Conservation (phyloP, 2,329 filamentous ascomycete species). For the Trichoderma sp. region DNA sequence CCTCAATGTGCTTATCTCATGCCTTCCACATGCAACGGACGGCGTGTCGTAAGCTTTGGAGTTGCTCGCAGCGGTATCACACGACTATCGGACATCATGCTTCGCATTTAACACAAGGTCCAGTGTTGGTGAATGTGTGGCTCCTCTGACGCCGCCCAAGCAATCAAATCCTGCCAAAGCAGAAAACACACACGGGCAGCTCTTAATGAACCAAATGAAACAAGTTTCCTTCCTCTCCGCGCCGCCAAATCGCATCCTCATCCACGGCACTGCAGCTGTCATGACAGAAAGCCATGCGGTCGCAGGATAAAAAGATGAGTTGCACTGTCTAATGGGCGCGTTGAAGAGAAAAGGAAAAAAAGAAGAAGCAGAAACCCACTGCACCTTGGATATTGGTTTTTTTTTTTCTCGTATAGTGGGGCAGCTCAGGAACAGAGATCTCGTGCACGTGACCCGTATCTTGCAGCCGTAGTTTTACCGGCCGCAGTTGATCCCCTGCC, state of each 20-base stretch:
- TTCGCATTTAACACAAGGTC: not conserved
- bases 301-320: slow-evolving; percentile 60
- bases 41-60: not conserved
- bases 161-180: slow-evolving; percentile 26
- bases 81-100: not conserved
- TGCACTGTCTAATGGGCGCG: slow-evolving; percentile 87
- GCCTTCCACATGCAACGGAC: not conserved
- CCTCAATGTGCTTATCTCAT: not conserved
- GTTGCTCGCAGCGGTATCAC: not conserved
- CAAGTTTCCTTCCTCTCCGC: slow-evolving; percentile 48
- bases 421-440: not conserved
- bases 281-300: slow-evolving; percentile 67
- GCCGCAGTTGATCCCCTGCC: not conserved
- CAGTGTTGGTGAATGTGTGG: slow-evolving; percentile 33
- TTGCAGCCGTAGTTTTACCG: slow-evolving; percentile 22
- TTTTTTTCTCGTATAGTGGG: not conserved
- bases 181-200: slow-evolving; percentile 52
- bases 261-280: slow-evolving; percentile 57
- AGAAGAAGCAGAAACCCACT: not conserved
- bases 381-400: not conserved
- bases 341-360: slow-evolving; percentile 48
- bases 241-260: slow-evolving; percentile 59
- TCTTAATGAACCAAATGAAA: slow-evolving; percentile 51
- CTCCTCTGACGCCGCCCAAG: slow-evolving; percentile 43
- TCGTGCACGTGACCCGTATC: slow-evolving; percentile 20